Percentiles rank a stretch among this genome's conserved stretches.
Evolutionary conservation across 2,329 filamentous ascomycete species (phyloP).

Genomic region (Ceratocystis smalleyi): DNA sequence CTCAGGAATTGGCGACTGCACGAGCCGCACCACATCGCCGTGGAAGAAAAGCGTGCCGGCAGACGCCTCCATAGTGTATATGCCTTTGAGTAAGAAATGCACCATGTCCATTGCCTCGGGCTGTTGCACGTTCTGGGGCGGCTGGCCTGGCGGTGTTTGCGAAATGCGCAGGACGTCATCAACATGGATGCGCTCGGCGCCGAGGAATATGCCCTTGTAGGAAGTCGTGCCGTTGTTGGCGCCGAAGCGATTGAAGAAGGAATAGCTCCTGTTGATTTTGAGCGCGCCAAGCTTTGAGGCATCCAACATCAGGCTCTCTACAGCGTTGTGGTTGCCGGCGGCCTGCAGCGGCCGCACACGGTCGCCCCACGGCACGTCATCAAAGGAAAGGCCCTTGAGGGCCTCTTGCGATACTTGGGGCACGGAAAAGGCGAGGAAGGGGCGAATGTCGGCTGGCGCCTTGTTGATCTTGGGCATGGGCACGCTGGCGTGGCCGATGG

Average conservation of each 20-base stretch:
- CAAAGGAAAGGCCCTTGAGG: slow-evolving; percentile 28
- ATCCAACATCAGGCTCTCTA: slow-evolving; percentile 32
- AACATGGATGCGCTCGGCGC: slow-evolving; percentile 34
- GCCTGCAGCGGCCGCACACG: slow-evolving; percentile 23
- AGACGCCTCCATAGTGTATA: slow-evolving; percentile 11
- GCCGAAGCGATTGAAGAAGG: slow-evolving; percentile 29
- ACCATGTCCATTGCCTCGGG: slow-evolving; percentile 23
- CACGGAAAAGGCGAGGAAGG: slow-evolving; percentile 37
- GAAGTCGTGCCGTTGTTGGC: slow-evolving; percentile 24
- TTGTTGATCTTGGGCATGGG: slow-evolving; percentile 28
- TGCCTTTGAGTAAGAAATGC: slow-evolving; percentile 12
- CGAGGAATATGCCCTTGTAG: slow-evolving; percentile 36
- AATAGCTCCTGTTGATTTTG: slow-evolving; percentile 35
- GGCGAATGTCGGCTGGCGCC: slow-evolving; percentile 29
- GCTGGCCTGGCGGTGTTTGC: slow-evolving; percentile 20
- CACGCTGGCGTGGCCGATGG: slow-evolving; percentile 27
- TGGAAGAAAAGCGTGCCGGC: slow-evolving; percentile 24
- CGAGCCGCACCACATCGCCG: slow-evolving; percentile 26
- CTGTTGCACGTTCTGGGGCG: not conserved
- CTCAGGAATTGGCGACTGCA: slow-evolving; percentile 19
- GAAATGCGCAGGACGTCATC: slow-evolving; percentile 35
- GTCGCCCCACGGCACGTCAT: slow-evolving; percentile 30
- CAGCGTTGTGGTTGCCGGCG: slow-evolving; percentile 24
- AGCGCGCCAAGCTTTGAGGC: slow-evolving; percentile 37
- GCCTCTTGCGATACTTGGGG: slow-evolving; percentile 29